Evolutionary conservation across 208 protist species (phyloP), one percentile per base, ranked within the genome.

Genomic region (Herpetomonas tarakana): DNA sequence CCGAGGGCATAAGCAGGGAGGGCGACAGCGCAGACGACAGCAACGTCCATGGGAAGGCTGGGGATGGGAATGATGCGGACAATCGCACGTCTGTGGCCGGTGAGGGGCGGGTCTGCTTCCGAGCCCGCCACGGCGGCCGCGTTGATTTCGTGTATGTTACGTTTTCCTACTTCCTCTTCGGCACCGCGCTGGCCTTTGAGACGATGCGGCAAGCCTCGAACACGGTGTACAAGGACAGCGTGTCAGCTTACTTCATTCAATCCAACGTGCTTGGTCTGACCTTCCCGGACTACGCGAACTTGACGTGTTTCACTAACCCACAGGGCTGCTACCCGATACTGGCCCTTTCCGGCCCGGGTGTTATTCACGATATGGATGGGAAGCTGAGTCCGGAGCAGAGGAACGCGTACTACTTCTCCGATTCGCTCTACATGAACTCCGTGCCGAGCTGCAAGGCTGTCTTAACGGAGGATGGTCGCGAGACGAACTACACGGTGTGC

Each of bases 71-170:
- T n/a, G n/a, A n/a, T n/a, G 22, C 19, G 19, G 22, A 7, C 7
- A 51, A 7, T 19, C 4, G 6, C 46, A 51, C 46, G 18, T 51
- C 46, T 7, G 46, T 4, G 6, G 6, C 9, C 19, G 46, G 7
- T 6, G 19, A 12, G 18, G 11, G 1, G 27, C 65, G 29, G 0
- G 26, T 16, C 14, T 57, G 50, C n/a, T 11, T 71, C 7, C 35
- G 30, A 2, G 66, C 59, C 7, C 52, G 26, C 3, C 66, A 72
- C 28, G 66, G 66, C 52, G 66, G 66, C 3, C 45, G 59, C 49
- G 35, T 72, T 7, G 35, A 27, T 7, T 49, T 72, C 27, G 19
- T 49, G 26, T 2, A 35, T 30, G 24, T 29, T 1, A 12, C 41
- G 4, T 35, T 61, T 22, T 38, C 35, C 12, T 38, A 69, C 62